Conservation (phyloP, 768 basidiomycete genomes). For the Auriscalpium vulgare region DNA sequence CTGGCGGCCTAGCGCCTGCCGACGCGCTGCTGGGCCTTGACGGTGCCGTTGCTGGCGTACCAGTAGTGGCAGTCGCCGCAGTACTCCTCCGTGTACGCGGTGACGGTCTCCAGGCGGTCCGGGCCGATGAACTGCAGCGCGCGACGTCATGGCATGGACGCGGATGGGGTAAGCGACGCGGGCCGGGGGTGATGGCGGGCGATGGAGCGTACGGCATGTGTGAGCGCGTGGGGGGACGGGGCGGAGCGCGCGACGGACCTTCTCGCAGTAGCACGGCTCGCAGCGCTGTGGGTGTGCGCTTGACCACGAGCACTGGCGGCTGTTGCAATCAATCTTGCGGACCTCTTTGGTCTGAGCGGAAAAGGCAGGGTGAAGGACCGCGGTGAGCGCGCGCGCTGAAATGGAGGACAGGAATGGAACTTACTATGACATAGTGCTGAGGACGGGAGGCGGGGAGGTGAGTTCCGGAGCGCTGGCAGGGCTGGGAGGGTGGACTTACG, state of each 20-base stretch:
- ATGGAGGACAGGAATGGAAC: conserved; percentile 20
- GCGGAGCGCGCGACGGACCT: conserved; percentile 23
- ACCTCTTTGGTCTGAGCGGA: conserved; percentile 39
- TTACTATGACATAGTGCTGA: conserved; percentile 64
- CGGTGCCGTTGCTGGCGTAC: conserved; percentile 16
- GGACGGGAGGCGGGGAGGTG: conserved; percentile 10
- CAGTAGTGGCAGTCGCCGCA: conserved; percentile 25
- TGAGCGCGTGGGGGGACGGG: no score
- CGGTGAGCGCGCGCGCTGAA: not conserved
- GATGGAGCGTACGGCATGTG: no score
- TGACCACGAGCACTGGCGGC: conserved; percentile 35
- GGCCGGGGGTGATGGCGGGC: no score
- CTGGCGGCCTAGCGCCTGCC: conserved; percentile 5
- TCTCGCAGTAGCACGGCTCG: conserved; percentile 35
- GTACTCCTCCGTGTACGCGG: conserved; percentile 36
- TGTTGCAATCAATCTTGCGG: conserved; percentile 48
- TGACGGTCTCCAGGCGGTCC: conserved; percentile 56
- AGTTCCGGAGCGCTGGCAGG: conserved; percentile 17
- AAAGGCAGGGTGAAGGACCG: conserved; percentile 9
- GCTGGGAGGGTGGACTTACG: conserved; percentile 19
- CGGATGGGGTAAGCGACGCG: no score
- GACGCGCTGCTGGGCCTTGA: conserved; percentile 1
- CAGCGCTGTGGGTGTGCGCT: conserved; percentile 33
- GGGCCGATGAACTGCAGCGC: conserved; percentile 62
- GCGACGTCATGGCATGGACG: no score